Evolutionary conservation across 2,329 filamentous ascomycete species (phyloP).

Genomic region (Aspergillus sp.): DNA sequence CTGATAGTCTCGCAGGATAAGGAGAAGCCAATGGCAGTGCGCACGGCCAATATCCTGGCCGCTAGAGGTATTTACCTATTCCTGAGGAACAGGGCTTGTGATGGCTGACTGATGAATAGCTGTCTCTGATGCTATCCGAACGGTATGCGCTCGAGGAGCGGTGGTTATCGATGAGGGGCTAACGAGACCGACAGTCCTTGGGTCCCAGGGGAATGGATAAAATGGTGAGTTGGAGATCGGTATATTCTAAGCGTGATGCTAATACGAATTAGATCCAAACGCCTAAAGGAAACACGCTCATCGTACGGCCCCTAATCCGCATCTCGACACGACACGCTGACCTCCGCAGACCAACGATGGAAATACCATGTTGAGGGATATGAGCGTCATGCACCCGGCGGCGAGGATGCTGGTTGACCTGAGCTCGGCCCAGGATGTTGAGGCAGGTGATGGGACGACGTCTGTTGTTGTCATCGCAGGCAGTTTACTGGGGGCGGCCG

Average conservation of each 20-base stretch:
- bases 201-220: constrained; percentile 98
- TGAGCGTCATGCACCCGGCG: constrained; percentile 98
- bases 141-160: constrained; percentile 38
- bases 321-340: constrained; percentile 17
- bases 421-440: constrained; percentile 93
- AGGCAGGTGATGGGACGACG: constrained; percentile 95
- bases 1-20: constrained; percentile 54
- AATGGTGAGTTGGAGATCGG: constrained; percentile 51
- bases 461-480: constrained; percentile 97
- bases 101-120: constrained; percentile 46
- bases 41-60: constrained; percentile 92
- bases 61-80: constrained; percentile 73
- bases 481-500: constrained; percentile 85
- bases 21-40: constrained; percentile 97
- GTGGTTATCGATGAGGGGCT: constrained; percentile 27
- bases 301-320: constrained; percentile 40
- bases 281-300: constrained; percentile 92
- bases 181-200: constrained; percentile 52
- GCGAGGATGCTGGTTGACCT: constrained; percentile 98
- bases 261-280: constrained; percentile 62
- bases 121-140: constrained; percentile 94
- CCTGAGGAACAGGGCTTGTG: too few relatives aligned
- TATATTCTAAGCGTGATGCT: constrained; percentile 9
- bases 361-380: constrained; percentile 97
- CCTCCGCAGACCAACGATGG: constrained; percentile 74